Evolutionary conservation across 116 monocot genomes (phyloP).

Genomic region (Iris pallida): DNA sequence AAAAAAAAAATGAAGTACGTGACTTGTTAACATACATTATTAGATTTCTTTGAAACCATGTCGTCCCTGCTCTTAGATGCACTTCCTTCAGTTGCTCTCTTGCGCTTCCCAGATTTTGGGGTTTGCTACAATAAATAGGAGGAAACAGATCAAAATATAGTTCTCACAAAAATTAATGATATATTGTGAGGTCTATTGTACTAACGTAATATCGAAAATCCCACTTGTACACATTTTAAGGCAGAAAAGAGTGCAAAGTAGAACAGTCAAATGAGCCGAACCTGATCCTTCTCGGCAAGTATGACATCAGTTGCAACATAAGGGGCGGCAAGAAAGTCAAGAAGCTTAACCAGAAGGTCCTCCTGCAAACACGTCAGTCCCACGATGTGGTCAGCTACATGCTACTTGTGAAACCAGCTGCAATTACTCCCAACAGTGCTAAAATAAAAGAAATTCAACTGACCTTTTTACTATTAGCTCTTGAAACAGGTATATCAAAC

Average conservation of each 20-base stretch:
- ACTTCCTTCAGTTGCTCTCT: slow-evolving; percentile 36
- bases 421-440: not conserved
- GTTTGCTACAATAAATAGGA: slow-evolving; percentile 15
- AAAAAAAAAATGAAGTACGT: not conserved
- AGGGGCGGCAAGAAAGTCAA: slow-evolving; percentile 75
- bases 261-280: slow-evolving; percentile 6
- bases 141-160: not conserved
- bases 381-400: not conserved
- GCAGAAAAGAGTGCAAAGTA: not conserved
- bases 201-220: not conserved
- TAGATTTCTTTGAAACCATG: slow-evolving; percentile 25
- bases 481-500: slow-evolving; percentile 52
- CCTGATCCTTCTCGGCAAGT: slow-evolving; percentile 60
- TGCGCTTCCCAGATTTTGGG: slow-evolving; percentile 50
- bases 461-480: slow-evolving; percentile 49
- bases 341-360: slow-evolving; percentile 56
- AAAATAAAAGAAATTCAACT: slow-evolving; percentile 2
- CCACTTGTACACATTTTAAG: not conserved
- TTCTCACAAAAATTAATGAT: not conserved
- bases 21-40: slow-evolving; percentile 29
- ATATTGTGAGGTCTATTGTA: not conserved
- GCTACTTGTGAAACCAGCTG: not conserved
- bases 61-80: slow-evolving; percentile 27
- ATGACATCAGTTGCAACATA: slow-evolving; percentile 36
- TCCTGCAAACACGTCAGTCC: slow-evolving; percentile 35